Evolutionary conservation across 2,329 filamentous ascomycete genomes (phyloP), one percentile per base, ranked within the genome.

Genomic region (Botryotinia narcissicola): DNA sequence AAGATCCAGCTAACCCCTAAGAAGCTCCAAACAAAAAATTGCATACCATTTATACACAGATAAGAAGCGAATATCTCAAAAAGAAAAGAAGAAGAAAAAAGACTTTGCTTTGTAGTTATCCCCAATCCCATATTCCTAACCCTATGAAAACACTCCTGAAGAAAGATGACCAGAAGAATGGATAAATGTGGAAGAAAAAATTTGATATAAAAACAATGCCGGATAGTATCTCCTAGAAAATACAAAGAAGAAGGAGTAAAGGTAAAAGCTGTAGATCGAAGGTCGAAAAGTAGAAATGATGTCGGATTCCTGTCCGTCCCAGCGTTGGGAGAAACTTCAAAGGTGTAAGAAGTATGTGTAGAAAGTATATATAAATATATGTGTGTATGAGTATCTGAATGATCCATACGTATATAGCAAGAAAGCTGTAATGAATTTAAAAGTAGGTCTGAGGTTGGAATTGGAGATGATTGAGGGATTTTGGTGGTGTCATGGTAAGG

Each of bases 191-290:
- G 54, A 57, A 32, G 12, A 29, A 42, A 57, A 22, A 20, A 18
- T 14, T 46, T 22, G 61, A 46, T 69, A 69, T 69, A 69, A 69
- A 68, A 69, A 57, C 48, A 59, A 42, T 35, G 29, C 66, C 37
- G 48, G 66, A 57, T 69, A 57, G 35, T 69, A 57, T 69, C 66
- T 69, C 66, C 66, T 42, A 69, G 66, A 69, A 73, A 37, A 61
- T 62, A 72, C 54, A 60, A 25, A 37, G 57, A 71, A 67, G 25
- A 51, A 54, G 62, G 61, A 35, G 40, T 67, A n/a, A 62, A n/a
- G 60, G 14, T 68, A 20, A 22, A 57, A 42, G 18, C 18, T 29
- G 16, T 7, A n/a, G n/a, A 12, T 68, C 3, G 48, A 68, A 42
- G 8, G 37, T 44, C 25, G 61, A 64, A 63, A 44, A 14, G 48